Conservation (phyloP, 2,329 filamentous ascomycete species). For the Claviceps humidiphila region DNA sequence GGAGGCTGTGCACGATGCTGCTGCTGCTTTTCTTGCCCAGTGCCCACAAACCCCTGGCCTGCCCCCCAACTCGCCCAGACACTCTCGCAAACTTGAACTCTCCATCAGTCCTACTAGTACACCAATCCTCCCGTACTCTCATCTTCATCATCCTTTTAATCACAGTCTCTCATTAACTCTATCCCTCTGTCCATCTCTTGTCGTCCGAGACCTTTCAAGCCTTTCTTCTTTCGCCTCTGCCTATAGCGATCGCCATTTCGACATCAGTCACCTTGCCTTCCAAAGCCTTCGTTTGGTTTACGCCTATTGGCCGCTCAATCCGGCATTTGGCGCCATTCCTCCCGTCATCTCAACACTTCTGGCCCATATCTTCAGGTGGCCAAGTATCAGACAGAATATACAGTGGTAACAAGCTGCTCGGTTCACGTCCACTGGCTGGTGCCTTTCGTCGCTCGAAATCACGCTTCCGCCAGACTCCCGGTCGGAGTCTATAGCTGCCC, state of each 20-base stretch:
- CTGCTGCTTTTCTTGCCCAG: not conserved
- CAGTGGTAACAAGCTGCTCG: not conserved
- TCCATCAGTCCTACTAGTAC: not conserved
- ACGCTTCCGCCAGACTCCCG: conserved; percentile 18
- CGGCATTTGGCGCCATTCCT: not conserved
- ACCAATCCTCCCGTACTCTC: not conserved
- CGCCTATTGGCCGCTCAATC: not conserved
- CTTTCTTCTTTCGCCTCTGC: not conserved
- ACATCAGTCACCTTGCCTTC: not conserved
- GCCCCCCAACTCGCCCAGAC: not conserved
- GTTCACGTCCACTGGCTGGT: not conserved
- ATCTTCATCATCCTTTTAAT: not conserved
- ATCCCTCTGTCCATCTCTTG: not conserved
- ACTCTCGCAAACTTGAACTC: not conserved
- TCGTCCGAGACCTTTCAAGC: not conserved
- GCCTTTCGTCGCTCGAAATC: not conserved
- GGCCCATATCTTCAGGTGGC: not conserved
- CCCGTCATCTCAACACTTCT: not conserved
- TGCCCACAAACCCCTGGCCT: not conserved
- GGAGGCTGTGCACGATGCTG: conserved; percentile 1
- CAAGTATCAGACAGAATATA: not conserved
- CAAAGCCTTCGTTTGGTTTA: not conserved
- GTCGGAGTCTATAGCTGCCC: conserved; percentile 21
- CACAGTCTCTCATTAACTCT: conserved; percentile 5
- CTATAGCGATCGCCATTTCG: not conserved